These are phyloP conservation scores for Acacia pycnantha DNA, from an alignment of 331 rosid species.

Conservation along the genomic window DNA sequence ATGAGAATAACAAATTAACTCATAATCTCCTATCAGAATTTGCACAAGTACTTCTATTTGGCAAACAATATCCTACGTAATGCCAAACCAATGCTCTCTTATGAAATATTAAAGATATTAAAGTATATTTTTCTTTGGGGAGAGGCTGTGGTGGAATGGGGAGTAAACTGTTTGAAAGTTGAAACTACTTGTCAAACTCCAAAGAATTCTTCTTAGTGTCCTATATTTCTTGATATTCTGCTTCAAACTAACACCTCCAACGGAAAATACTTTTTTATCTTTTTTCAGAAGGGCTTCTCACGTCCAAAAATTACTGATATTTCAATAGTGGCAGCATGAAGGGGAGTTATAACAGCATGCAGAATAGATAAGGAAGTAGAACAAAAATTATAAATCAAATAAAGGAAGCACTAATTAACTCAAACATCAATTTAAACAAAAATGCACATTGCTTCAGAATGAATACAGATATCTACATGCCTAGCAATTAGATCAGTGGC, in stretches of 20 bases:
- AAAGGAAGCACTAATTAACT: neutral
- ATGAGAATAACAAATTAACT: conserved; percentile 2
- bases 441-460: neutral
- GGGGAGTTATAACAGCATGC: neutral
- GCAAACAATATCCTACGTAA: neutral
- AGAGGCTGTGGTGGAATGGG: conserved; percentile 5
- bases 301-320: neutral
- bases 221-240: conserved; percentile 12
- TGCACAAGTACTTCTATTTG: conserved; percentile 3
- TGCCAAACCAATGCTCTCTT: conserved; percentile 18
- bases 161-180: conserved; percentile 12
- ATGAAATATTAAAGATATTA: neutral
- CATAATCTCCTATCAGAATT: conserved; percentile 15
- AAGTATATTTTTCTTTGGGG: conserved; percentile 13
- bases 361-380: conserved; percentile 14
- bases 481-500: conserved; percentile 99
- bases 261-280: neutral
- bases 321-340: neutral
- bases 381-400: conserved; percentile 2
- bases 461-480: conserved; percentile 57
- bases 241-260: conserved; percentile 4
- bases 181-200: conserved; percentile 21
- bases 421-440: conserved; percentile 10
- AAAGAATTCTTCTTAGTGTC: conserved; percentile 6
- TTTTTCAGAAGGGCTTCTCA: neutral